Evolutionary conservation across 2,329 filamentous ascomycete species (phyloP), one percentile per base, ranked within the genome.

Genomic region (Sporothrix humicola): DNA sequence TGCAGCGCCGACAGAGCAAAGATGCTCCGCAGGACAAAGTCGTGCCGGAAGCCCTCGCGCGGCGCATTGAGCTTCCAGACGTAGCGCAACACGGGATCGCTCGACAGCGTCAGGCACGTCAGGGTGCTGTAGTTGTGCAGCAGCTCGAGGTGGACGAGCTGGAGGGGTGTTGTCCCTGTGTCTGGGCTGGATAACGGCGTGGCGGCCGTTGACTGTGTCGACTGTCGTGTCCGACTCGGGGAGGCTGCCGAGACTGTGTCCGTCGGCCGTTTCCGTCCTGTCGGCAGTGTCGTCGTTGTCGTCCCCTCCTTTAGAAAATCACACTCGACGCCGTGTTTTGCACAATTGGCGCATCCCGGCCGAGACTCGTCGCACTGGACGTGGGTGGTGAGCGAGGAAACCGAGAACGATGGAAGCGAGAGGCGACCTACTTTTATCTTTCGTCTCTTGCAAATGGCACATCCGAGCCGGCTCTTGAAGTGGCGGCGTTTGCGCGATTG

Each of bases 101-200:
- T 79, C 4, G 83, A 82, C 2, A 88, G 78, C 0, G 86, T 87
- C n/a, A 81, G 79, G 70, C 82, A 83, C 0, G 87, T 88, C 10
- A 82, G 83, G 0, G 83, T 85, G 61, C 82, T 83, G 75, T 83
- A 88, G 78, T 88, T 85, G 76, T 88, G 85, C 7, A 89, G 80
- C 1, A 89, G 82, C 75, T 88, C 85, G 9, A 88, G 81, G 63
- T 88, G 85, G 12, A 48, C 54, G 15, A 72, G 50, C 50, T 73
- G 61, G 13, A 74, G 70, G 61, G 44, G 65, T 6, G 13, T 26
- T 4, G 15, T 5, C 15, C 12, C 46, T n/a, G 50, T 52, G 50
- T 52, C 50, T 17, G n/a, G 12, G 58, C n/a, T 15, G 26, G 26
- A 6, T 3, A 8, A 37, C 2, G 58, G 58, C 5, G 58, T 42